phyloP scores from a whole-genome alignment of 352 stramenopile species.

The Pythium rishiriense region DNA sequence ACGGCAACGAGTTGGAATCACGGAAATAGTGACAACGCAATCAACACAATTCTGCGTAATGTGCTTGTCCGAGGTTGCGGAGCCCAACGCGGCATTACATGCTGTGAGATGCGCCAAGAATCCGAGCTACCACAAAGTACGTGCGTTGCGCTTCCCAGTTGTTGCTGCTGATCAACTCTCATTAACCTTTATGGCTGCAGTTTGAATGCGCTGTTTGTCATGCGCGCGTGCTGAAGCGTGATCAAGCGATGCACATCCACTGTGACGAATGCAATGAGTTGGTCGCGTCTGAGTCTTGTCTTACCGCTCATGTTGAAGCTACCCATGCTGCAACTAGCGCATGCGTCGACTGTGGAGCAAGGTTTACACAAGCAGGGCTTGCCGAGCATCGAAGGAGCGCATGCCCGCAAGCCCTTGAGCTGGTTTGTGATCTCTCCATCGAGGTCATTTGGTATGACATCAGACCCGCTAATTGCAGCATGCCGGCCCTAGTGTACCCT shows the following conservation, averaged over 20 bases:
- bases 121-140: conserved; percentile 53
- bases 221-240: conserved; percentile 29
- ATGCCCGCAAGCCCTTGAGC: conserved; percentile 31
- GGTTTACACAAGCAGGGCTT: conserved; percentile 33
- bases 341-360: conserved; percentile 33
- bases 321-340: conserved; percentile 25
- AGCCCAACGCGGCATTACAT: conserved; percentile 40
- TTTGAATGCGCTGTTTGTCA: conserved; percentile 42
- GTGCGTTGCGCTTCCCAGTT: neutral
- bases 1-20: neutral
- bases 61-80: conserved; percentile 37
- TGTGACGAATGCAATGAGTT: conserved; percentile 38
- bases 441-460: neutral
- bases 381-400: conserved; percentile 22
- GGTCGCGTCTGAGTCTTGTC: conserved; percentile 11
- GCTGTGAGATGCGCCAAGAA: conserved; percentile 45
- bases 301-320: conserved; percentile 25
- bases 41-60: neutral
- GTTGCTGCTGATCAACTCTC: neutral
- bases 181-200: conserved; percentile 25
- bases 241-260: conserved; percentile 43
- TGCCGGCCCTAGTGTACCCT: conserved; percentile 35
- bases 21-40: neutral
- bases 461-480: neutral
- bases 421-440: conserved; percentile 22